Evolutionary conservation across 306 rosid genomes (phyloP).

Genomic region (Pyrus betulifolia): DNA sequence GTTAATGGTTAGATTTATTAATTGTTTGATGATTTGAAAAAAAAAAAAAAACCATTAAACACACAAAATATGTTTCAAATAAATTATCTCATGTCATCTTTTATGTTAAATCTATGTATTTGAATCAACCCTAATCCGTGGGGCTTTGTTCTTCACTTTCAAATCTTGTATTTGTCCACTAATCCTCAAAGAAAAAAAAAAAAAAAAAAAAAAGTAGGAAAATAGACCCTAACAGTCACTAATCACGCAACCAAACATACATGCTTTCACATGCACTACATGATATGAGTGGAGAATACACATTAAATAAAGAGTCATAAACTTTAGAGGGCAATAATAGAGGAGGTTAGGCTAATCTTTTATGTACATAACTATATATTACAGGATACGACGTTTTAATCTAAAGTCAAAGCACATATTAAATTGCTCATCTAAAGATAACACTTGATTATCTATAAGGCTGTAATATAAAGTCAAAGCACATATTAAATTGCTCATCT

Average conservation of each 20-base stretch:
- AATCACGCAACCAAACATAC: neutral
- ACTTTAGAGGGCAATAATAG: constrained; percentile 5
- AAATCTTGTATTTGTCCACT: no score
- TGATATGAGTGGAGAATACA: neutral
- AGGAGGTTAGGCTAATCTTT: neutral
- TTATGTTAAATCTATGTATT: no score
- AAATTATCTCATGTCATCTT: no score
- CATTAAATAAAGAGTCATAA: neutral
- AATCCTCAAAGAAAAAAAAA: no score
- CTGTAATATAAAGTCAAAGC: neutral
- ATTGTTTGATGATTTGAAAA: no score
- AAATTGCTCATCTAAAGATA: neutral
- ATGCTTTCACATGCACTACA: neutral
- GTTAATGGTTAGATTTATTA: no score
- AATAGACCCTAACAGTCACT: neutral
- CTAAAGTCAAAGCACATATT: neutral
- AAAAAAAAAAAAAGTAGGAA: no score
- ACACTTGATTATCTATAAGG: neutral
- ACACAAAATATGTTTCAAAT: no score
- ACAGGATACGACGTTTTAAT: neutral
- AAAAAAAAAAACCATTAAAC: no score
- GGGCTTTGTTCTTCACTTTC: neutral
- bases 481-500: neutral
- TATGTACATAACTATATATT: no score
- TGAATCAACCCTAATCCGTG: neutral